These are phyloP conservation scores for Botryococcus braunii DNA, from an alignment of 163 green algal species.

Conservation along the genomic window DNA sequence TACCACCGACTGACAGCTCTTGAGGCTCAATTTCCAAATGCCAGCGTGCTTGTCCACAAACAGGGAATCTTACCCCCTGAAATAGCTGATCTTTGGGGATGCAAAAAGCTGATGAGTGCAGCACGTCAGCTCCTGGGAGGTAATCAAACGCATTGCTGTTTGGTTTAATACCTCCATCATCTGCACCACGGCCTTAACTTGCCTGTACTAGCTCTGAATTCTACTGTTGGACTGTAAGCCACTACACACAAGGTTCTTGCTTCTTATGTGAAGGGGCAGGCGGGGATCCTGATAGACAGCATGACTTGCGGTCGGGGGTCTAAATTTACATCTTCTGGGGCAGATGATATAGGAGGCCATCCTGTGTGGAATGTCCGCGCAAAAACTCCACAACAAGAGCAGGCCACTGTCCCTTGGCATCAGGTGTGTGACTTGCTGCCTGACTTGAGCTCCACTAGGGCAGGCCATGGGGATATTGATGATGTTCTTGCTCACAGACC, in stretches of 20 bases:
- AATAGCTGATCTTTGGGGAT: constrained; percentile 4
- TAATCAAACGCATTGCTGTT: constrained; percentile 1
- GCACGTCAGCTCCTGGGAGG: constrained; percentile 5
- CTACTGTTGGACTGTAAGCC: no score
- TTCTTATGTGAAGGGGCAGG: no score
- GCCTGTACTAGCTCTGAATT: no score
- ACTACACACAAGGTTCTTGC: no score
- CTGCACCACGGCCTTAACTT: no score
- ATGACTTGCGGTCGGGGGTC: no score
- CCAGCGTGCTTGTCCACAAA: constrained; percentile 16
- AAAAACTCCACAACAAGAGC: constrained; percentile 13
- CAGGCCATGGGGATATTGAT: no score
- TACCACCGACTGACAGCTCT: constrained; percentile 3
- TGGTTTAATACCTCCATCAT: no score
- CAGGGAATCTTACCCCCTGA: constrained; percentile 5
- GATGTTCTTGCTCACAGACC: no score
- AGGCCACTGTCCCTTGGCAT: constrained; percentile 15
- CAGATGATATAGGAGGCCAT: constrained; percentile 8
- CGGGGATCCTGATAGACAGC: no score
- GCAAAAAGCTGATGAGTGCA: constrained; percentile 1
- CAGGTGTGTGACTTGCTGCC: background rate
- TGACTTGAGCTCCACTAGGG: no score
- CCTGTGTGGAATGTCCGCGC: constrained; percentile 17
- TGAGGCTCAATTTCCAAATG: constrained; percentile 9
- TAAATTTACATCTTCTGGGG: no score